These are phyloP conservation scores for Zelonia costaricensis DNA, from an alignment of 208 protist species.

Conservation along the genomic window DNA sequence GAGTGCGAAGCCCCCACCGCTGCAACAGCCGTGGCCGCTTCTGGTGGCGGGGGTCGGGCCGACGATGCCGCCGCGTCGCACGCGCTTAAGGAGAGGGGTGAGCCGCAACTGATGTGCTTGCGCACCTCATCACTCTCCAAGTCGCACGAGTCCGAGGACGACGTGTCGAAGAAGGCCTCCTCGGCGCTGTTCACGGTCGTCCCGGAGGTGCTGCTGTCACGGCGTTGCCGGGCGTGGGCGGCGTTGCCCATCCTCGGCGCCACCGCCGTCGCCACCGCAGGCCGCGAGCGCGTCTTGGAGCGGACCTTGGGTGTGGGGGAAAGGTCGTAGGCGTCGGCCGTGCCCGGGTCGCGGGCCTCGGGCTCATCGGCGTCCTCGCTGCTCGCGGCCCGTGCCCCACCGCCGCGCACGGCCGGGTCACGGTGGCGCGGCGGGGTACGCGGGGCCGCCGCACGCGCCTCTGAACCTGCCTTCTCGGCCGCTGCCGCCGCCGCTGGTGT, in stretches of 20 bases:
- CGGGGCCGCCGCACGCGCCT: background rate
- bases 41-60: too few relatives aligned
- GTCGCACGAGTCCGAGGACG: constrained; percentile 3
- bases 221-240: background rate
- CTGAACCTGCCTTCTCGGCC: background rate
- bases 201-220: constrained; percentile 7
- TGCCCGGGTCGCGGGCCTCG: constrained; percentile 8
- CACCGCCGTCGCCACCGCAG: background rate
- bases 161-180: constrained; percentile 29
- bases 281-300: constrained; percentile 47
- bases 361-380: constrained; percentile 9
- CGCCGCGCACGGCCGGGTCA: background rate
- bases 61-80: too few relatives aligned
- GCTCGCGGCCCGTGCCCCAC: too few relatives aligned
- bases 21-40: too few relatives aligned
- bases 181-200: constrained; percentile 25
- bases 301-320: constrained; percentile 60
- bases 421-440: constrained; percentile 1
- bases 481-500: too few relatives aligned
- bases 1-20: too few relatives aligned
- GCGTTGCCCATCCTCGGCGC: background rate
- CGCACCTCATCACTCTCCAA: background rate
- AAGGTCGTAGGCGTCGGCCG: constrained; percentile 23
- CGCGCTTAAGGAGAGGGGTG: too few relatives aligned
- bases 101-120: background rate